These are phyloP conservation scores for Botrytis deweyae DNA, from an alignment of 2,329 filamentous ascomycete genomes.

Conservation along the genomic window DNA sequence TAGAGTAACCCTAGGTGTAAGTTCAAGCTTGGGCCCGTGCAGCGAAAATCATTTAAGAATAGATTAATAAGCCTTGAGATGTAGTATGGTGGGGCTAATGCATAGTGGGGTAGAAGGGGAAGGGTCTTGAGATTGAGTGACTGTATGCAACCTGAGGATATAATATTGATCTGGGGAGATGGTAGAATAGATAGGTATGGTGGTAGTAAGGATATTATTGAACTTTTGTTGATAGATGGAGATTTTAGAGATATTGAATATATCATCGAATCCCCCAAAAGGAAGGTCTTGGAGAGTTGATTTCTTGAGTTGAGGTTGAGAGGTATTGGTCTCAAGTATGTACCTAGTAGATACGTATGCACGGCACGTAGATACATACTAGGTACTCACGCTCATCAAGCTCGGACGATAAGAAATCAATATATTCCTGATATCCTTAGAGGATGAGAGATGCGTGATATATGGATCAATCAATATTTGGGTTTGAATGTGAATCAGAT, in stretches of 20 bases:
- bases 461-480: background rate
- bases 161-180: background rate
- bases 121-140: background rate
- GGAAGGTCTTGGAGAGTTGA: background rate
- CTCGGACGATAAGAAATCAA: background rate
- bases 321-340: background rate
- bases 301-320: background rate
- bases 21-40: background rate
- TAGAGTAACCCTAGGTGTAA: too few species aligned
- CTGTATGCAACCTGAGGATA: background rate
- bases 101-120: background rate
- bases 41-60: background rate
- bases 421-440: background rate
- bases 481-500: background rate
- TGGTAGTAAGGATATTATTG: too few species aligned
- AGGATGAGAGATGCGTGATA: background rate
- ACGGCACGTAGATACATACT: background rate
- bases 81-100: background rate
- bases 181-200: background rate
- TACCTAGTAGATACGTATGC: background rate
- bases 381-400: background rate
- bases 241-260: too few species aligned
- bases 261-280: background rate
- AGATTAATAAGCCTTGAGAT: background rate
- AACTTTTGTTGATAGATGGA: too few species aligned